Base-by-base conservation (phyloP, 2,329 filamentous ascomycete genomes). In the Coniochaeta sp. region DNA sequence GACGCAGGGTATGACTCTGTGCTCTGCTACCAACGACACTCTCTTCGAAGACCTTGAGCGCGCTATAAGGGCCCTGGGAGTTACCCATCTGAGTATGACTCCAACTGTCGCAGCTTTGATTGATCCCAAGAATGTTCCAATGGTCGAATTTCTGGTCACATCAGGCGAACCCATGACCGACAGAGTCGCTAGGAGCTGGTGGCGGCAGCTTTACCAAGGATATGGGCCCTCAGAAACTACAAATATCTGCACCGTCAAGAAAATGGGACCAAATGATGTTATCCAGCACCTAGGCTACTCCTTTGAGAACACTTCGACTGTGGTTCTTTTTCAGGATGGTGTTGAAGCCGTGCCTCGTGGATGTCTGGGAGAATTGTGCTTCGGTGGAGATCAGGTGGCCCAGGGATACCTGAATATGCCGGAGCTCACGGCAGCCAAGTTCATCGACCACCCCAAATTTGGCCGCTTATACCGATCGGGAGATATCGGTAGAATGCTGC, bases 221-320 rank as follows among this genome's bases (percentile, higher is more conserved):
- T 96, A 96, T 64, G 91, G 91, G 0, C 90, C 91, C 0, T 91
- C 89, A 0, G 92, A 96, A 71, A 91, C 89, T 0, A 96, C 91
- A 1, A 96, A 96, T 65, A 92, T 96, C 22, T 96, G 90, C 73
- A 91, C 89, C 0, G 82, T 93, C 9, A 87, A 87, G 62, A 78
- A 81, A 43, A 86, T 93, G 69, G 72, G 76, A 0, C 64, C 66
- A 0, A 73, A 76, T 0, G 84, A 92, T 66, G 74, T 81, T 22
- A 83, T 90, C 58, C 87, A 87, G 62, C 92, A 93, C 65, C 85
- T 96, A n/a, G 93, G 93, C 0, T 80, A 78, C 62, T 82, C 86
- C 0, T 84, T 96, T 31, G 75, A 79, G 11, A 96, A 93, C 62
- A 96, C 90, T 0, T 95, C 90, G 0, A 81, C 84, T 0, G 85